Base-by-base conservation (phyloP, 208 protist genomes). In the Acanthamoeba divionensis region DNA sequence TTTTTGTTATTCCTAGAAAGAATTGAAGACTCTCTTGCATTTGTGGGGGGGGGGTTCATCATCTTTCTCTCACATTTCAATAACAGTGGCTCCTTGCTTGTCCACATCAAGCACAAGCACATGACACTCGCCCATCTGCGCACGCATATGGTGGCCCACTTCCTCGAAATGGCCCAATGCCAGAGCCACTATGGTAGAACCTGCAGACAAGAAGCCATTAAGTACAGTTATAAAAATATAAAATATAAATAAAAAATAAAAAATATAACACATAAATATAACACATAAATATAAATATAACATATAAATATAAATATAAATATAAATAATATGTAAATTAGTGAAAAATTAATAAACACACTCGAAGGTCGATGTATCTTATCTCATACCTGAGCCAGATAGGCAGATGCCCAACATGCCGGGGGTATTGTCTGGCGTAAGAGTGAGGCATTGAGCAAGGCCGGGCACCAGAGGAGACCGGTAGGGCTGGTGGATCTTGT, bases 401-500 rank as follows among this genome's bases (percentile, higher is more conserved):
- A 86, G 38, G 33, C 75, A 86, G 31, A 86, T 55, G 8, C 75
- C 75, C 4, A 86, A 41, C 75, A 86, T 21, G 13, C 75, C 75
- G 52, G 75, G 75, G 8, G 50, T 57, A 15, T 66, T 24, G 3
- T 36, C 33, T 18, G 75, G 45, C 5, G 75, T 47, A 4, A 86
- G 75, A 24, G 75, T 36, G 7, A 86, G 36, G 52, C 75, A 86
- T 6, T 65, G 21, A 2, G 44, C 36, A 29, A 86, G 33, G 50
- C 75, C 75, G n/a, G 75, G 75, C 24, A 86, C 75, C 54, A 66
- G 75, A 44, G 45, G 47, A 33, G n/a, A 18, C 5, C 75, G 75
- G 52, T 63, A 86, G 8, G 75, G 75, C 24, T 86, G 75, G 36
- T 86, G 75, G 75, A 86, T 6, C 52, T 86, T 86, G 29, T 86